Percentiles rank a stretch among this genome's conserved stretches.
These are phyloP conservation scores for Pichiaceae sp. DNA, from an alignment of 1,139 yeast genomes.

Conservation along the genomic window DNA sequence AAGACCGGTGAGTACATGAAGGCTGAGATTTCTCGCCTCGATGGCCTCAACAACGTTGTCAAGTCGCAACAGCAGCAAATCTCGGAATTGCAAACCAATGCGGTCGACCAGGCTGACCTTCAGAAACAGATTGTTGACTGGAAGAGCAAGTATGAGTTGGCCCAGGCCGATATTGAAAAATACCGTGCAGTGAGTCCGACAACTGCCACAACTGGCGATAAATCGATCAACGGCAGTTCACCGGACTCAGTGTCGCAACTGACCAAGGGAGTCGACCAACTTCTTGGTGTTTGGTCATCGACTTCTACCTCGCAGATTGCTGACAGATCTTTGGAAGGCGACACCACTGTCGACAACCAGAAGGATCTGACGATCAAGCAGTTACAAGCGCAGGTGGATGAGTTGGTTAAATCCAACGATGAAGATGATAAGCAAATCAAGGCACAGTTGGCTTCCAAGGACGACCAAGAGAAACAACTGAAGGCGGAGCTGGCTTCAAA, in stretches of 20 bases:
- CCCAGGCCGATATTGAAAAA: conserved; percentile 38
- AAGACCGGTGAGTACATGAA: conserved; percentile 50
- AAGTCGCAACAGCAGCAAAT: conserved; percentile 46
- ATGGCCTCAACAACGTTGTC: conserved; percentile 46
- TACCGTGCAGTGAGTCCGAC: conserved; percentile 10
- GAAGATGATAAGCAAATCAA: conserved; percentile 24
- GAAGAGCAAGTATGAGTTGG: conserved; percentile 35
- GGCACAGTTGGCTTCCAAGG: conserved; percentile 7
- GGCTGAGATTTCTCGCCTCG: conserved; percentile 45
- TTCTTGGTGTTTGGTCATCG: conserved; percentile 6
- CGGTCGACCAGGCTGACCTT: conserved; percentile 37
- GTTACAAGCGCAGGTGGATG: conserved; percentile 42
- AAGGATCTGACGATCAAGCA: conserved; percentile 27
- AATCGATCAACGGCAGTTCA: background rate
- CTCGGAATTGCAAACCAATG: conserved; percentile 30
- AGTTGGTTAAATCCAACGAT: conserved; percentile 20
- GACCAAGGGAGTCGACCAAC: conserved; percentile 5
- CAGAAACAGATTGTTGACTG: conserved; percentile 41
- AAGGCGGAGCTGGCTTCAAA: conserved; percentile 1
- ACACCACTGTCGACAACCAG: conserved; percentile 4
- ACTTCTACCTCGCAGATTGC: conserved; percentile 4
- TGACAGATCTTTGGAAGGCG: conserved; percentile 6
- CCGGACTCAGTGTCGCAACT: conserved; percentile 2
- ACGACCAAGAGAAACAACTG: conserved; percentile 1
- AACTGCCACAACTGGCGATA: conserved; percentile 6